A percentile compares a stretch with the other conserved stretches of the same genome.
Evolutionary conservation across 2,329 filamentous ascomycete species (phyloP).

Genomic region (Botryotinia globosa): DNA sequence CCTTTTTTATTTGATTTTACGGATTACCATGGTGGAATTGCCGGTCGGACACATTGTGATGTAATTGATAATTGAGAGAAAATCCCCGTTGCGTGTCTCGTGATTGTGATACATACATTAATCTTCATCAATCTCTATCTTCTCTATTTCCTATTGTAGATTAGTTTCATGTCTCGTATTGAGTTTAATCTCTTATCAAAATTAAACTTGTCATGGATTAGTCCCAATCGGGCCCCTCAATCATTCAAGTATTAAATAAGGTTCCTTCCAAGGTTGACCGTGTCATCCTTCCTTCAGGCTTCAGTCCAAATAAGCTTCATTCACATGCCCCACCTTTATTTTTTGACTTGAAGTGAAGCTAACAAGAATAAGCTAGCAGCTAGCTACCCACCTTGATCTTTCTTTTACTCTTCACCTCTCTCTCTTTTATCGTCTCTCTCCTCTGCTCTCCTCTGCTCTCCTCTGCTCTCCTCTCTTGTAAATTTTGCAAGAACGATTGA

Average conservation of each 20-base stretch:
- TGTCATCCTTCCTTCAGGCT: neutral
- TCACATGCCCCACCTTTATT: neutral
- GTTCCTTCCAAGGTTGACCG: too few species aligned
- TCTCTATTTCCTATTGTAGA: neutral
- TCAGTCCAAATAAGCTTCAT: conserved; percentile 1
- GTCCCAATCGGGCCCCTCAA: neutral
- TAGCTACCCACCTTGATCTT: neutral
- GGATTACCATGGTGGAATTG: neutral
- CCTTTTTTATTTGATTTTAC: neutral
- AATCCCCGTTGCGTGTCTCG: neutral
- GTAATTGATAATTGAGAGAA: neutral
- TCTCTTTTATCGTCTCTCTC: neutral
- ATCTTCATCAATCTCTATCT: too few species aligned
- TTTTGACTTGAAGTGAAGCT: neutral
- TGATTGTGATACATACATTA: neutral
- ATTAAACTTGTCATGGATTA: conserved; percentile 4
- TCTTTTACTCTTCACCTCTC: too few species aligned
- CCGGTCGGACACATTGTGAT: neutral
- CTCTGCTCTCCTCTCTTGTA: neutral
- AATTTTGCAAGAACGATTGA: neutral
- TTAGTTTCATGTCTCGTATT: neutral
- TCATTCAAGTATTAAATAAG: neutral
- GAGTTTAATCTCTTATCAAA: conserved; percentile 7
- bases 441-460: too few species aligned
- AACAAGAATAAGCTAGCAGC: too few species aligned